These are phyloP conservation scores for Globisporangium polare DNA, from an alignment of 352 stramenopile genomes.

Conservation along the genomic window DNA sequence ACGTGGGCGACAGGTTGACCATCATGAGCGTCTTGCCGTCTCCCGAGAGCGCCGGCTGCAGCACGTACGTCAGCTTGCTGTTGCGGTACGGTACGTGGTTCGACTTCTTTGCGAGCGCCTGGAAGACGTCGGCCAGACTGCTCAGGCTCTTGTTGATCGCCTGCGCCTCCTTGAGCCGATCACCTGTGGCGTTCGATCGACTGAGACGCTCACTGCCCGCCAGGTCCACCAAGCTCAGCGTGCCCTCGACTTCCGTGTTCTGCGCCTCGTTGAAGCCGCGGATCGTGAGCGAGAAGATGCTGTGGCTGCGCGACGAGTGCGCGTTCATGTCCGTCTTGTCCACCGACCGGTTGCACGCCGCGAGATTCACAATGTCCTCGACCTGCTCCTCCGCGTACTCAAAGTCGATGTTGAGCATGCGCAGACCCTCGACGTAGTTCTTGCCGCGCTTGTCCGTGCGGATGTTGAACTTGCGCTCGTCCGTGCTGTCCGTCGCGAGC, in stretches of 20 bases:
- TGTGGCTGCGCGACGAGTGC: constrained; percentile 97
- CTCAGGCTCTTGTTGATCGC: constrained; percentile 99
- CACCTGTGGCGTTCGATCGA: constrained; percentile 87
- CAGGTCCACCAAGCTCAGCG: constrained; percentile 91
- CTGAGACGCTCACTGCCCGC: constrained; percentile 97
- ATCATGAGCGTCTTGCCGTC: constrained; percentile 99
- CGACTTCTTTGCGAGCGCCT: constrained; percentile 94
- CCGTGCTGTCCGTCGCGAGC: constrained; percentile 61
- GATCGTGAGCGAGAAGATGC: constrained; percentile 97
- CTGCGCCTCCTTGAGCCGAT: constrained; percentile 96
- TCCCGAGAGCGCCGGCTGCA: constrained; percentile 97
- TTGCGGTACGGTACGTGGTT: constrained; percentile 98
- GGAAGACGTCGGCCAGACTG: constrained; percentile 98
- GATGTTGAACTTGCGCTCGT: constrained; percentile 72
- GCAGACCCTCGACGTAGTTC: constrained; percentile 89
- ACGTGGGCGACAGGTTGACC: constrained; percentile 98
- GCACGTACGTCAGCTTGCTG: constrained; percentile 98
- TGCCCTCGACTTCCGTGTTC: constrained; percentile 90
- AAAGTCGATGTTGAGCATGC: constrained; percentile 71
- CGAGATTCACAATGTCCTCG: constrained; percentile 85
- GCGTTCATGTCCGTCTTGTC: constrained; percentile 98
- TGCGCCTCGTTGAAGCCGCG: constrained; percentile 82
- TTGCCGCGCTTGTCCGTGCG: constrained; percentile 75
- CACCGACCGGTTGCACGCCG: constrained; percentile 94
- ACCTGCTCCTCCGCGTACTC: constrained; percentile 80